phyloP scores from a whole-genome alignment of 1,284 basidiomycete genomes.

The Agroathelia rolfsii region DNA sequence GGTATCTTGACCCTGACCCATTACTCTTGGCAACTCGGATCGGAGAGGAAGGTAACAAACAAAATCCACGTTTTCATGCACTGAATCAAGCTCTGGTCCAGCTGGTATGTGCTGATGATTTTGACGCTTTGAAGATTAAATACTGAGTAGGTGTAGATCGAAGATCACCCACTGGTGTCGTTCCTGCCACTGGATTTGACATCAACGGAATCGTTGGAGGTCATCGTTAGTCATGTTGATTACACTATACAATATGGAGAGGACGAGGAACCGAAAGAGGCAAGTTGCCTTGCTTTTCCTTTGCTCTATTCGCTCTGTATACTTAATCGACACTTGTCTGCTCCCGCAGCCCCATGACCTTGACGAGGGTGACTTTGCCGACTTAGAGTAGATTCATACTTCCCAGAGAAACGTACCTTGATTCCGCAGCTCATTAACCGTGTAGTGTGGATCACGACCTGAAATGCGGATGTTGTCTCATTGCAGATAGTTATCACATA shows the following conservation, averaged over 20 bases:
- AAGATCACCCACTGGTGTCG: slow-evolving; percentile 95
- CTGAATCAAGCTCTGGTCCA: slow-evolving; percentile 94
- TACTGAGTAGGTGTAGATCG: slow-evolving; percentile 54
- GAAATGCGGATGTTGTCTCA: too few species aligned
- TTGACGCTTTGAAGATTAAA: slow-evolving; percentile 9
- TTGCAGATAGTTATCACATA: too few species aligned
- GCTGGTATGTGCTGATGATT: slow-evolving; percentile 40
- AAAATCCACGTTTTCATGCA: slow-evolving; percentile 85
- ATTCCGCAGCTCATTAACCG: too few species aligned
- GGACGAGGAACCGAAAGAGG: slow-evolving; percentile 88
- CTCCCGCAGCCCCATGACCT: slow-evolving; percentile 65
- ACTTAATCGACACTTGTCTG: not conserved
- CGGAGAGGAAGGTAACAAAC: slow-evolving; percentile 50
- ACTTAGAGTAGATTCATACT: slow-evolving; percentile 43
- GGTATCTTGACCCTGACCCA: slow-evolving; percentile 97
- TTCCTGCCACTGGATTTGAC: slow-evolving; percentile 94
- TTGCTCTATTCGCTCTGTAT: not conserved
- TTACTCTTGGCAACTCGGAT: slow-evolving; percentile 64
- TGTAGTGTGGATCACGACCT: too few species aligned
- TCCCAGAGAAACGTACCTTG: too few species aligned
- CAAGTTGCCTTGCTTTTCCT: slow-evolving; percentile 22
- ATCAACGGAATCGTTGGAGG: slow-evolving; percentile 82
- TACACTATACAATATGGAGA: slow-evolving; percentile 96
- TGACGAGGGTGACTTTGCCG: slow-evolving; percentile 80
- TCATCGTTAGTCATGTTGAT: slow-evolving; percentile 91